Evolutionary conservation across 2,329 filamentous ascomycete genomes (phyloP).

Genomic region (Penicillium oxalicum): DNA sequence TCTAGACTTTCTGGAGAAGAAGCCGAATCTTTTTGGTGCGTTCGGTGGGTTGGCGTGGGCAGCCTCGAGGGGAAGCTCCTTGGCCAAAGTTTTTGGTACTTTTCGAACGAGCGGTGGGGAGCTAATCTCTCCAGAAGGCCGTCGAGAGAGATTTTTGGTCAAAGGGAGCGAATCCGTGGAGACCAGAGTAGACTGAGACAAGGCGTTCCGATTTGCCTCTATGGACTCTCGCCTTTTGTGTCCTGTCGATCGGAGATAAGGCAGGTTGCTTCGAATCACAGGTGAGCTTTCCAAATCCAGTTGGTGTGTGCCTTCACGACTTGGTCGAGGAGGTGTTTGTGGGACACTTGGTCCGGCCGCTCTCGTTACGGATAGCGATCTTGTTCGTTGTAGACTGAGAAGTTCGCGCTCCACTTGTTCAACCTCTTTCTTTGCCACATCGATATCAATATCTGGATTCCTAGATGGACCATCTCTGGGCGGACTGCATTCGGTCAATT

Average conservation of each 20-base stretch:
- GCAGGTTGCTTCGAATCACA: conserved; percentile 53
- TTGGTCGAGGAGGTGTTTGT: conserved; percentile 56
- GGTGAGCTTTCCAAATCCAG: conserved; percentile 52
- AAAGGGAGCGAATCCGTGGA: conserved; percentile 36
- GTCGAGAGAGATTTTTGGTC: conserved; percentile 25
- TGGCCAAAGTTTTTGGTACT: conserved; percentile 35
- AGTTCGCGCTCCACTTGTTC: conserved; percentile 24
- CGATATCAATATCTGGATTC: conserved; percentile 16
- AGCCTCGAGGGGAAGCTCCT: conserved; percentile 20
- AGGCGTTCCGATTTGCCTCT: conserved; percentile 35
- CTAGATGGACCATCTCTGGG: conserved; percentile 23
- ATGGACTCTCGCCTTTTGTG: conserved; percentile 49
- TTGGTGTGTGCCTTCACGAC: conserved; percentile 61
- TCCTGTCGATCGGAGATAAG: conserved; percentile 41
- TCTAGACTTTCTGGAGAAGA: conserved; percentile 71
- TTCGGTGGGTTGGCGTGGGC: conserved; percentile 25
- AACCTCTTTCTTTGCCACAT: conserved; percentile 27
- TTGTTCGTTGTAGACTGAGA: conserved; percentile 12
- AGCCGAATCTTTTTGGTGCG: conserved; percentile 62
- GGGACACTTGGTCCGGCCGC: conserved; percentile 20
- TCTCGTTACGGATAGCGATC: conserved; percentile 25
- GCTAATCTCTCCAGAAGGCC: conserved; percentile 29
- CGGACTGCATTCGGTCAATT: conserved; percentile 51
- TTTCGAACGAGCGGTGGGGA: conserved; percentile 28
- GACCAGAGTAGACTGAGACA: conserved; percentile 29